Conservation (phyloP, 2,329 filamentous ascomycete genomes). For the Bipolaris sorokiniana region DNA sequence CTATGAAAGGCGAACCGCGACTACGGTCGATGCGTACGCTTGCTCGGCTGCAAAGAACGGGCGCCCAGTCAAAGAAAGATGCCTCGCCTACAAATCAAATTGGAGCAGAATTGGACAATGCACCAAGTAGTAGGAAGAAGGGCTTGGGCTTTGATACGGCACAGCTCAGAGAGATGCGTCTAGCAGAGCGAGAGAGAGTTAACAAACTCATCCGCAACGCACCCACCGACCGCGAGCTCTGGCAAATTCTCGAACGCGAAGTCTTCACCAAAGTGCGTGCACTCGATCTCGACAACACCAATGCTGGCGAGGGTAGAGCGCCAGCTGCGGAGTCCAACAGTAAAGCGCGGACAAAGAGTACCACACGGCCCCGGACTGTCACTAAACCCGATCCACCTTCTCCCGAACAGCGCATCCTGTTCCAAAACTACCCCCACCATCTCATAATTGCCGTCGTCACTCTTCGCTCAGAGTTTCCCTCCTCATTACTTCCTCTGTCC, state of each 20-base stretch:
- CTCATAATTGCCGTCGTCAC: constrained; percentile 64
- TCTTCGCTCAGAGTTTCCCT: constrained; percentile 64
- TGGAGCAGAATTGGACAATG: constrained; percentile 5
- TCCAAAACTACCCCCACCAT: constrained; percentile 68
- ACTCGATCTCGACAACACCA: constrained; percentile 57
- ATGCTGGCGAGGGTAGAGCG: constrained; percentile 7
- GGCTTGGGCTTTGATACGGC: constrained; percentile 15
- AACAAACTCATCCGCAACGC: constrained; percentile 62
- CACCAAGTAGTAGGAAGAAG: constrained; percentile 14
- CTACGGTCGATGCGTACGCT: constrained; percentile 4
- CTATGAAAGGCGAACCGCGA: constrained; percentile 24
- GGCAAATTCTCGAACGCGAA: constrained; percentile 69
- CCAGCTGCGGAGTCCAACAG: not conserved
- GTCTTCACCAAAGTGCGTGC: constrained; percentile 67
- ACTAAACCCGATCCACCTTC: constrained; percentile 9
- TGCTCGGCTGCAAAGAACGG: constrained; percentile 9
- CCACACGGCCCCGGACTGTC: not conserved
- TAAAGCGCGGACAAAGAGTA: not conserved
- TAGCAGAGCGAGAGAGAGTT: constrained; percentile 59
- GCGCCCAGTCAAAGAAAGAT: not conserved
- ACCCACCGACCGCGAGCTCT: constrained; percentile 67
- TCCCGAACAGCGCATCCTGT: constrained; percentile 62
- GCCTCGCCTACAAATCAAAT: not conserved
- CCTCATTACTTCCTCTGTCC: constrained; percentile 65
- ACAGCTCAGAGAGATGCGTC: constrained; percentile 21